Evolutionary conservation across 805 yeast species (phyloP).

Genomic region (Metschnikowia amazonensis): DNA sequence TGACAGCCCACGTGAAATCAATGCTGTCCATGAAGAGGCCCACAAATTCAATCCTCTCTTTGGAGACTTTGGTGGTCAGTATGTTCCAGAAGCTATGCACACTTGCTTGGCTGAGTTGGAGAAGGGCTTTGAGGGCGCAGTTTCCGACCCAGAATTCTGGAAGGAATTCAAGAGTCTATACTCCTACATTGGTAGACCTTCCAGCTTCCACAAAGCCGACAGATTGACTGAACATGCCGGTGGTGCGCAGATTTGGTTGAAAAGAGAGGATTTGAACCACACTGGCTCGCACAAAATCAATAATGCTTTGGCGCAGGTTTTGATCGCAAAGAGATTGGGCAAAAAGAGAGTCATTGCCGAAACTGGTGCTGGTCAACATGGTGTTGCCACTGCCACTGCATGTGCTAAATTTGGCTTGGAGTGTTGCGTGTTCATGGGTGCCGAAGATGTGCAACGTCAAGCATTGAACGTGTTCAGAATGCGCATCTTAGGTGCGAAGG

Average conservation of each 20-base stretch:
- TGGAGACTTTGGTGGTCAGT: slow-evolving; percentile 98
- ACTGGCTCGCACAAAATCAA: slow-evolving; percentile 87
- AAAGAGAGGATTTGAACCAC: slow-evolving; percentile 92
- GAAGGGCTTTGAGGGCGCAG: slow-evolving; percentile 79
- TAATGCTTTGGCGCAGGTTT: slow-evolving; percentile 78
- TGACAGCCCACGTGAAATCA: slow-evolving; percentile 27
- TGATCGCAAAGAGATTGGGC: slow-evolving; percentile 75
- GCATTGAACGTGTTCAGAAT: slow-evolving; percentile 97
- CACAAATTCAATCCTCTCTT: slow-evolving; percentile 75
- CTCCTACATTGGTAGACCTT: slow-evolving; percentile 95
- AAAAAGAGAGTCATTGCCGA: slow-evolving; percentile 78
- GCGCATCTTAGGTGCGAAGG: slow-evolving; percentile 94
- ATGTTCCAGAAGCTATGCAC: slow-evolving; percentile 94
- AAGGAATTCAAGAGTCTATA: slow-evolving; percentile 80
- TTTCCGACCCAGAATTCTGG: slow-evolving; percentile 91
- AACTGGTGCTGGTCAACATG: slow-evolving; percentile 93
- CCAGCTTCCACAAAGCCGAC: slow-evolving; percentile 86
- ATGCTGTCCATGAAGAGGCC: slow-evolving; percentile 44
- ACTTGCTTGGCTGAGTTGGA: slow-evolving; percentile 89
- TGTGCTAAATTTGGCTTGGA: slow-evolving; percentile 89
- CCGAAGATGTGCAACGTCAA: slow-evolving; percentile 98
- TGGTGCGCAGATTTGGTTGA: slow-evolving; percentile 92
- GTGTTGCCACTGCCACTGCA: slow-evolving; percentile 91
- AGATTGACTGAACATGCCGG: slow-evolving; percentile 87
- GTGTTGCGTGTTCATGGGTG: slow-evolving; percentile 97